Evolutionary conservation across 768 basidiomycete species (phyloP), one percentile per base, ranked within the genome.

Genomic region (Leccinum aurantiacum): DNA sequence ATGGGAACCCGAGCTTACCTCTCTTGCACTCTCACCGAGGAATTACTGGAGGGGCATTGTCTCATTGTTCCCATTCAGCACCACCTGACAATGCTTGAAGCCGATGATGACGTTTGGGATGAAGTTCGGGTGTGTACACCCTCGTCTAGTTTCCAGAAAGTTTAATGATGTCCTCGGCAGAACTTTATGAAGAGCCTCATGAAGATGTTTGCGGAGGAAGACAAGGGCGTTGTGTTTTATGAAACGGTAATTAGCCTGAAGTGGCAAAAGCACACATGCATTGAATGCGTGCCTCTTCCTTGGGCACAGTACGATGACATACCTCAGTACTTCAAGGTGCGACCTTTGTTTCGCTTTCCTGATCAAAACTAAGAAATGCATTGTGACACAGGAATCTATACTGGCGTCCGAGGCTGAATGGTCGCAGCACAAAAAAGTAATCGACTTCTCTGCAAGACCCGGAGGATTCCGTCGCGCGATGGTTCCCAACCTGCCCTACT

Each of bases 61-160:
- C 78, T 95, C 27, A 98, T 99, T 63, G 93, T 98, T 6, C 97
- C 97, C 6, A 90, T 97, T 14, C 93, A 98, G 64, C 97, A 99
- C 71, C 88, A 95, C 72, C 74, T 98, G 50, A 87, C 86, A 48
- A 91, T 89, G 81, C 79, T 99, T 3, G 96, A 98, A 74, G 91
- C 86, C 29, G 96, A 99, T 64, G 95, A 98, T 63, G 96, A 99
- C 67, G 90, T 95, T 24, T 99, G 96, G 96, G 96, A 98, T 62
- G 96, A 98, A 83, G 87, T 94, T 59, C 83, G 83, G 76, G 96
- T 96, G 69, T 57, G 88, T 74, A 22, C 57, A 47, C 51, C 53
- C 27, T 53, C 31, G 8, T 55, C 4, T 56, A 10, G 41, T 22
- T 22, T 38, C 15, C 19, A 19, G 11, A 11, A 4, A 41, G 24